Conservation (phyloP, 2,329 filamentous ascomycete species). For the Colletotrichum chlorophyti region DNA sequence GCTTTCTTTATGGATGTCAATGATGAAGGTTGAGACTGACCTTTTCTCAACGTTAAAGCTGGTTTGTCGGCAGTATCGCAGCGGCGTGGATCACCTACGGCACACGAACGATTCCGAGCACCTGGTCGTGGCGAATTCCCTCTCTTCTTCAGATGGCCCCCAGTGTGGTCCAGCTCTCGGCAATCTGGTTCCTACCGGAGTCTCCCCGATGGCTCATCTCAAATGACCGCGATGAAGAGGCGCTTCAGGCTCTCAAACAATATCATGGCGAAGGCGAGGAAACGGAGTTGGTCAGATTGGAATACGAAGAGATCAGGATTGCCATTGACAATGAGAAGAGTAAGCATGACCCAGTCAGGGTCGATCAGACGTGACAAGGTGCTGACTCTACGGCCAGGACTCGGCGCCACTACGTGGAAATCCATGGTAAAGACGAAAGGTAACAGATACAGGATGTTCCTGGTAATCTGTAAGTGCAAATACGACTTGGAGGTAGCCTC, state of each 20-base stretch:
- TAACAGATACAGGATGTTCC: conserved; percentile 42
- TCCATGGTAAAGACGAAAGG: conserved; percentile 39
- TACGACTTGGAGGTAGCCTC: no score
- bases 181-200: conserved; percentile 64
- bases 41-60: conserved; percentile 38
- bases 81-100: conserved; percentile 52
- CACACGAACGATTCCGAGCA: conserved; percentile 46
- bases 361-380: no score
- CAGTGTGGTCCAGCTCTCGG: conserved; percentile 28
- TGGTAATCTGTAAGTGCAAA: conserved; percentile 36
- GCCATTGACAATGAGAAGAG: conserved; percentile 48
- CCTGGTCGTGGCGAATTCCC: conserved; percentile 42
- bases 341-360: conserved; percentile 24
- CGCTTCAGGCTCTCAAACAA: conserved; percentile 57
- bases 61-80: conserved; percentile 52
- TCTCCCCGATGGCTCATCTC: conserved; percentile 68
- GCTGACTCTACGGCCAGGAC: conserved; percentile 16
- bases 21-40: neutral
- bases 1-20: neutral
- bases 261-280: conserved; percentile 65
- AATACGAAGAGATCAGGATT: conserved; percentile 53
- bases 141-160: conserved; percentile 35
- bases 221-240: conserved; percentile 58
- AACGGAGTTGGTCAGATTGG: conserved; percentile 55
- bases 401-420: conserved; percentile 35